Evolutionary conservation across 2,329 filamentous ascomycete genomes (phyloP), one percentile per base, ranked within the genome.

Genomic region (Dryadomyces quercus-mongolicae): DNA sequence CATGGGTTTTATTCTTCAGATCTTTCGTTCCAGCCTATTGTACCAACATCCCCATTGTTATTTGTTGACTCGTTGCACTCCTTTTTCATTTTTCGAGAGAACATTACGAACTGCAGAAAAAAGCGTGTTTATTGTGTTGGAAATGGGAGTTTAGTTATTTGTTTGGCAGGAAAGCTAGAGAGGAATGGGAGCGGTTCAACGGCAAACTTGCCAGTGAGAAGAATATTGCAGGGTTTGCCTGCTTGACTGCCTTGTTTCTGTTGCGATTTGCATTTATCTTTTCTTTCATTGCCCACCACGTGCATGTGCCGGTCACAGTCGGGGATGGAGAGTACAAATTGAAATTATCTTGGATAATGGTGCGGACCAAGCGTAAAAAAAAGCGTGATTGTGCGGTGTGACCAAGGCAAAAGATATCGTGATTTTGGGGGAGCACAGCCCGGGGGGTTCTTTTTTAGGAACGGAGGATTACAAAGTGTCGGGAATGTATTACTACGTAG

Each of bases 261-360:
- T 40, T 40, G 10, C 10, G 10, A 16, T 40, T 40, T 40, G 36
- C 36, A 40, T 40, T 42, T 36, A 10, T 49, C 13, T 51, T 15
- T 51, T 54, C 22, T 48, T 46, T 42, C 51, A 21, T 49, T 47
- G 16, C 50, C 43, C 52, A 47, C 49, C 52, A 34, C 46, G 49
- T 49, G 44, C n/a, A 21, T 49, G 56, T 58, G 56, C 56, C 51
- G 56, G 56, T 54, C 56, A 58, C 56, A 56, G 50, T 54, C 56
- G 45, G 15, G 56, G 58, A 61, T 76, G 75, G 49, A 51, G 38
- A 25, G 16, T 16, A 21, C 34, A 50, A 50, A 50, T 50, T 50
- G 48, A 42, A 49, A 50, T 42, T 34, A 50, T n/a, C 31, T 50
- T n/a, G 25, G 25, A 31, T 31, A 31, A 5, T n/a, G n/a, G 36